Evolutionary conservation across 148 eudicot genomes (phyloP), one percentile per base, ranked within the genome.

Genomic region (Rhododendron henanense): DNA sequence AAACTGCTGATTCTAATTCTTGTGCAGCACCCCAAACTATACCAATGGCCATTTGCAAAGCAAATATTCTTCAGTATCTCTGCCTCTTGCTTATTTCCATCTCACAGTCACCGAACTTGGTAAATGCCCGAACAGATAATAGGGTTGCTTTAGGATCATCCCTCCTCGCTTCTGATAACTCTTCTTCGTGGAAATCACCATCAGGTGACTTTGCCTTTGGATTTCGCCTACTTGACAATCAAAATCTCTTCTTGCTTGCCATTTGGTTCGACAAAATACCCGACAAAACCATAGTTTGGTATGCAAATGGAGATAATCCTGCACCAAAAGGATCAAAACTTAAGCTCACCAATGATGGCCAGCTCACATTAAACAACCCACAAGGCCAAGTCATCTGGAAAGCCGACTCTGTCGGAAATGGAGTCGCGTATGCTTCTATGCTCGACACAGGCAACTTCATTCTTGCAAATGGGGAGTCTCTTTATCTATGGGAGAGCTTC

Each of bases 131-230:
- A 86, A 76, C 81, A 39, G 41, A 78, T 76, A 5, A 59, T 35
- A 45, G 41, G 39, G 75, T 76, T 18, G 25, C 2, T 41, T 19
- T 87, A 65, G 86, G 84, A 33, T 84, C 86, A 15, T 84, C 89
- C 11, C 89, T 87, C 41, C 18, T 39, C 4, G 77, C 89, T 16
- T n/a, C 83, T 23, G 84, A 69, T 16, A 51, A 55, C 67, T 67
- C 47, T 18, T 48, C 65, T 37, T 18, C 86, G 16, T 88, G 90
- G 90, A 35, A 33, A 8, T 90, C 92, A 2, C 88, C 88, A 10
- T 87, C 90, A 5, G 90, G 87, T 15, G 92, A 87, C 7, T 90
- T 90, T 57, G 90, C 90, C 77, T 89, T 90, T 1, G 90, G 92
- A 10, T 90, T 90, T 69, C 89, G 53, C 3, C 88, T n/a, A 18